Evolutionary conservation across 768 basidiomycete genomes (phyloP), one percentile per base, ranked within the genome.

Genomic region (Mycena latifolia): DNA sequence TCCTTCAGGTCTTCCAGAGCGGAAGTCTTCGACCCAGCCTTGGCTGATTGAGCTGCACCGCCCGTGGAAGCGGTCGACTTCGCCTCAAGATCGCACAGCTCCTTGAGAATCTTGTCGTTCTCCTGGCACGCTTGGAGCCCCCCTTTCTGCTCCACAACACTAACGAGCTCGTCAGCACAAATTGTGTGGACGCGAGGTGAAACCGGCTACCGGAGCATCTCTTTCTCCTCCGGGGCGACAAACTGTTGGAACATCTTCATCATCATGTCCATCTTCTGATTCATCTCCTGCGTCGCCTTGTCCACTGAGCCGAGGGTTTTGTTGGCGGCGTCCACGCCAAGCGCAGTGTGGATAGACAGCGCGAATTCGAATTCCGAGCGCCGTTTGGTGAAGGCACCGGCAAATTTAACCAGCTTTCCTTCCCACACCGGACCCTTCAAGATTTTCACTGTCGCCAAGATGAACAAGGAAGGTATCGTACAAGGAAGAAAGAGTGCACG

Each of bases 381-480:
- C 5, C 72, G 66, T 27, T 74, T 58, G 18, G 69, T 66, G 66
- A 79, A 79, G 20, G 35, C 63, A 20, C 57, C 67, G 11, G 72
- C 63, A 31, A 73, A 75, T 5, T 62, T 67, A 0, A 69, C 63
- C 2, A 80, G 69, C 37, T 68, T 67, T 2, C 61, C 67, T 22
- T 77, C 76, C 79, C 78, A 80, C 0, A 70, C 52, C 0, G 71
- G 65, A 4, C 76, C 69, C 50, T 74, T 77, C 55, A 80, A 67
- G 2, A 80, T 72, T 62, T 78, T 80, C 33, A 77, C 71, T 69
- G 47, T n/a, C n/a, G 3, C 48, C 3, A 35, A 4, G 39, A 8
- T 12, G 17, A 51, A n/a, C 17, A 56, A 15, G 18, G 18, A 66
- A 41, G 11, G 2, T 3, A 28, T 20, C 50, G 51, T 18, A 27